Conservation (phyloP, 148 eudicot species). For the Camellia granthamiana region DNA sequence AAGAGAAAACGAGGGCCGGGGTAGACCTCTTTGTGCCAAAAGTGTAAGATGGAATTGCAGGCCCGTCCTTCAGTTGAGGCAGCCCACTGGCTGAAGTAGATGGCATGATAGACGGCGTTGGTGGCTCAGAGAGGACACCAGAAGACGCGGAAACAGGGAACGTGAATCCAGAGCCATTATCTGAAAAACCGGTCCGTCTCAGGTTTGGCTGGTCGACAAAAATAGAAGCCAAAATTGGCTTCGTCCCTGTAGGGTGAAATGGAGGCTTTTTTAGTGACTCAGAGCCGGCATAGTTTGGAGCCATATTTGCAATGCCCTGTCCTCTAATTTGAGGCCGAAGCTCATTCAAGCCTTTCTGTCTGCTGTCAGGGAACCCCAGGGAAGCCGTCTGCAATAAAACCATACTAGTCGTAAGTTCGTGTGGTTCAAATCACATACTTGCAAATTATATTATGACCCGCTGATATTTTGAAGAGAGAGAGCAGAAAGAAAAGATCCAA, state of each 20-base stretch:
- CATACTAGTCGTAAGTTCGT: slow-evolving; percentile 1
- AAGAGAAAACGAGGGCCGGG: slow-evolving; percentile 55
- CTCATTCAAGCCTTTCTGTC: slow-evolving; percentile 19
- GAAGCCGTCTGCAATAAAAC: slow-evolving; percentile 13
- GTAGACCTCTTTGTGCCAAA: slow-evolving; percentile 49
- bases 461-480: neutral
- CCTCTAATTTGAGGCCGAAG: slow-evolving; percentile 29
- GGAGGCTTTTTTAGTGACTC: slow-evolving; percentile 33
- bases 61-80: slow-evolving; percentile 25
- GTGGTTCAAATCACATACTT: neutral
- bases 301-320: slow-evolving; percentile 17
- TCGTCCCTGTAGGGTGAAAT: slow-evolving; percentile 26
- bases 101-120: slow-evolving; percentile 82
- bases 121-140: slow-evolving; percentile 60
- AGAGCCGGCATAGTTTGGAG: slow-evolving; percentile 18
- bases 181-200: slow-evolving; percentile 31
- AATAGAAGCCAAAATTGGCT: slow-evolving; percentile 48
- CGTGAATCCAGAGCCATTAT: slow-evolving; percentile 49
- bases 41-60: slow-evolving; percentile 38
- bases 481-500: too few species aligned
- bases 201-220: slow-evolving; percentile 40
- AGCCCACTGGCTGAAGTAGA: slow-evolving; percentile 34
- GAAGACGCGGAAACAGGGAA: slow-evolving; percentile 59
- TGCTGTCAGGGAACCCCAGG: slow-evolving; percentile 3
- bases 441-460: neutral